Evolutionary conservation across 2,329 filamentous ascomycete genomes (phyloP), one percentile per base, ranked within the genome.

Genomic region (Cryoendolithus antarcticus): DNA sequence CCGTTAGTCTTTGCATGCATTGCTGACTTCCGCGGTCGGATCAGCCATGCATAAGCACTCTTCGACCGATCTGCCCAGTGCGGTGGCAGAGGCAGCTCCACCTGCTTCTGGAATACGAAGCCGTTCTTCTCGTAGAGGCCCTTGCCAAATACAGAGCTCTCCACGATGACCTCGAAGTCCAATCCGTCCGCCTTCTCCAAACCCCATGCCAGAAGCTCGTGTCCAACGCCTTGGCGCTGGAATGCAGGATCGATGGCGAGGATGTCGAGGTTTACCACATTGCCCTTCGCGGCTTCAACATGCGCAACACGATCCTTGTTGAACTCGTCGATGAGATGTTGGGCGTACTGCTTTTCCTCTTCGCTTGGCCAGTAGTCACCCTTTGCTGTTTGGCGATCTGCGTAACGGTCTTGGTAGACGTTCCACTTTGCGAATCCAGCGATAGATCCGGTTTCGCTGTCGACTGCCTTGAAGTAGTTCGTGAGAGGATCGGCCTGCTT

Each of bases 391-490:
- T 9, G 33, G 13, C 34, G 24, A 28, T 45, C 39, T 4, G 47
- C 42, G 5, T 44, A 35, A 21, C 49, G 37, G 32, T 51, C 45
- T 29, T 42, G 32, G 39, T 45, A 55, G 36, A 56, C 35, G 13
- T 52, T 52, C 54, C 54, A 58, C 35, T 55, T 55, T n/a, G 54
- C 51, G 46, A 56, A 54, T 7, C 52, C 54, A 28, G 53, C 40
- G 30, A 58, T 55, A 9, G 44, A 45, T 11, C 46, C 47, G 3
- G 45, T 51, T 3, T 43, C 41, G 3, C 38, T 27, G 34, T 55
- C 49, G 9, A 57, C 51, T 6, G 55, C 54, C 38, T 57, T 57
- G 28, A 57, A 15, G 39, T 46, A 57, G 3, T 41, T 50, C 4
- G 48, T 53, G 32, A 44, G 29, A 1, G 48, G 47, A 31, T 54